Conservation (phyloP, 2,329 filamentous ascomycete species). For the Trichoderma endophyticum region DNA sequence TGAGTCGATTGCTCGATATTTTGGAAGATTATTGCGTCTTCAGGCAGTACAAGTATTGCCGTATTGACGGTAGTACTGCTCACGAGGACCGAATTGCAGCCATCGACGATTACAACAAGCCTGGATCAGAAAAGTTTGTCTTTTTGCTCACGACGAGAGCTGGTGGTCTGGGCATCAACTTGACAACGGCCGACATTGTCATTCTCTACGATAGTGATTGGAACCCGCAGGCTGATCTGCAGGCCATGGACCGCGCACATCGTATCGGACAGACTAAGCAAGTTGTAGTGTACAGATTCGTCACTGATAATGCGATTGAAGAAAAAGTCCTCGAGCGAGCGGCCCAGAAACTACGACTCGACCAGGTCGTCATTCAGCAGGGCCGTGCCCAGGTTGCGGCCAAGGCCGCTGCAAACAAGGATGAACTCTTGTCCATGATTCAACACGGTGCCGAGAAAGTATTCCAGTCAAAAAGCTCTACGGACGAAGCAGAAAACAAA, state of each 20-base stretch:
- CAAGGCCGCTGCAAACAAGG: slow-evolving; percentile 91
- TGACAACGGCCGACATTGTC: slow-evolving; percentile 93
- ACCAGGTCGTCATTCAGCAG: slow-evolving; percentile 97
- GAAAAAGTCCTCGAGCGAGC: slow-evolving; percentile 97
- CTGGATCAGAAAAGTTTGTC: slow-evolving; percentile 91
- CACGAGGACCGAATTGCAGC: slow-evolving; percentile 97
- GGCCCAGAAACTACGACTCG: slow-evolving; percentile 91
- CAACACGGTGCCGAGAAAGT: slow-evolving; percentile 97
- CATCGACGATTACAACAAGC: slow-evolving; percentile 98
- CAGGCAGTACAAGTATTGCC: slow-evolving; percentile 90
- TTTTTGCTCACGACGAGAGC: slow-evolving; percentile 94
- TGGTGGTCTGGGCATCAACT: slow-evolving; percentile 92
- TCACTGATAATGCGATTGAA: slow-evolving; percentile 97
- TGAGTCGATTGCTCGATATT: slow-evolving; percentile 96
- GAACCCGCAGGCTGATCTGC: slow-evolving; percentile 97
- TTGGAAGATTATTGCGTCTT: slow-evolving; percentile 98
- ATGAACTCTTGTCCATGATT: slow-evolving; percentile 96
- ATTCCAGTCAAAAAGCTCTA: slow-evolving; percentile 70
- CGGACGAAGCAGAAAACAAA: slow-evolving; percentile 57
- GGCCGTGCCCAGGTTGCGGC: slow-evolving; percentile 86
- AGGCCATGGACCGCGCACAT: slow-evolving; percentile 98
- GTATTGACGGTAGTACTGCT: slow-evolving; percentile 93
- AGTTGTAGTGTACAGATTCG: slow-evolving; percentile 92
- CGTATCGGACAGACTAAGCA: slow-evolving; percentile 99
- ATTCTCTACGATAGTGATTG: slow-evolving; percentile 97